A percentile compares a stretch with the other conserved stretches of the same genome.
Evolutionary conservation across 441 rosid genomes (phyloP).

Genomic region (Populus hybrid): DNA sequence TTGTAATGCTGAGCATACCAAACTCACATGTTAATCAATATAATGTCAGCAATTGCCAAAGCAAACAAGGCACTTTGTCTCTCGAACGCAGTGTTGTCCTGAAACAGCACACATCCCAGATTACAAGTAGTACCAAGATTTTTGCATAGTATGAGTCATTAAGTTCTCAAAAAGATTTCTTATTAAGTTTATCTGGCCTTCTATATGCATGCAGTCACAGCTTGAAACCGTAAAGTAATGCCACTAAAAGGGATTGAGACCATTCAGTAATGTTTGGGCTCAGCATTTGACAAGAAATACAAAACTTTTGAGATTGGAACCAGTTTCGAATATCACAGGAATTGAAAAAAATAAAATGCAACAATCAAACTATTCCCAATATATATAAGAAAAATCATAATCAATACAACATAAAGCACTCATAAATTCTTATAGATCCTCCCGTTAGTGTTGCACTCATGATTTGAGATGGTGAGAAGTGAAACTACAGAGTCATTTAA

Average conservation of each 20-base stretch:
- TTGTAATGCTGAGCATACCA: not conserved
- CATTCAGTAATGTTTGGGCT: not conserved
- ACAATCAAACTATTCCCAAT: not conserved
- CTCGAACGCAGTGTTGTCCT: constrained; percentile 95
- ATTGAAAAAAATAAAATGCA: not conserved
- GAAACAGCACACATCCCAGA: constrained; percentile 15
- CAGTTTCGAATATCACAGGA: not conserved
- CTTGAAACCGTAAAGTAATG: not conserved
- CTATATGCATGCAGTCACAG: constrained; percentile 11
- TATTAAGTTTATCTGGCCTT: not conserved
- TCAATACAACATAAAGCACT: not conserved
- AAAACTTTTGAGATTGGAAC: not conserved
- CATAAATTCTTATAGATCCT: not conserved
- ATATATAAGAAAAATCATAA: not conserved
- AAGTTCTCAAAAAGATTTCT: too few species aligned
- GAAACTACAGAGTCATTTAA: not conserved
- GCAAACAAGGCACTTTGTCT: constrained; percentile 92
- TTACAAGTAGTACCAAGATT: not conserved
- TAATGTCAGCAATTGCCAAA: constrained; percentile 82
- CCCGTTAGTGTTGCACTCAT: not conserved
- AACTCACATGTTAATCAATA: constrained; percentile 88
- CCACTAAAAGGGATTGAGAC: not conserved
- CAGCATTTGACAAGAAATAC: not conserved
- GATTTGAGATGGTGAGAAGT: not conserved
- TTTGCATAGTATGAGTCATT: not conserved